A percentile compares a stretch with the other conserved stretches of the same genome.
Evolutionary conservation across 1,284 basidiomycete species (phyloP).

Genomic region (Xanthoconium separans): DNA sequence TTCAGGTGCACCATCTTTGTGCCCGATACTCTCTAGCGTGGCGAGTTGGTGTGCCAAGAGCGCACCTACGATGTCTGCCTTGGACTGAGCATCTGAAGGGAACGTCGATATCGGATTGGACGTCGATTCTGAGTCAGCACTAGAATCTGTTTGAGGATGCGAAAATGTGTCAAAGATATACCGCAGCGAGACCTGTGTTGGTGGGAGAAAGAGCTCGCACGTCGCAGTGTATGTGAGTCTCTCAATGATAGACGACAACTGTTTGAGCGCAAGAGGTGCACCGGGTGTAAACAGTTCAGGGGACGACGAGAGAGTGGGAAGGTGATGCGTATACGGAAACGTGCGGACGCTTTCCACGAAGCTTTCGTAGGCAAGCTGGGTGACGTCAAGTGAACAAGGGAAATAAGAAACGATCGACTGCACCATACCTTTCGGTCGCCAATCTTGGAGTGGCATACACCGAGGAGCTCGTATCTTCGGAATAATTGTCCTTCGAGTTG

Average conservation of each 20-base stretch:
- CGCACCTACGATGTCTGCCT: conserved; percentile 43
- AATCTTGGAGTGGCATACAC: conserved; percentile 69
- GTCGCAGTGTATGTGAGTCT: conserved; percentile 62
- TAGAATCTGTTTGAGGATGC: background rate
- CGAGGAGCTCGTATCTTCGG: conserved; percentile 77
- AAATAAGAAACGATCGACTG: background rate
- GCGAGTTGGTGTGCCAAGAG: conserved; percentile 62
- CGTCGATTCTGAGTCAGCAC: background rate
- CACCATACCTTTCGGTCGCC: conserved; percentile 62
- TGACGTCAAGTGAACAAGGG: conserved; percentile 8
- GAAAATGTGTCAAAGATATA: background rate
- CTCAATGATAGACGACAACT: conserved; percentile 60
- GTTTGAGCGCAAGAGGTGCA: conserved; percentile 42
- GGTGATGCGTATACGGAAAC: conserved; percentile 49
- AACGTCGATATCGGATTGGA: conserved; percentile 12
- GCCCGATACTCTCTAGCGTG: conserved; percentile 49
- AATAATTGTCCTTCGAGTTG: conserved; percentile 63
- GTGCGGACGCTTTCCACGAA: conserved; percentile 51
- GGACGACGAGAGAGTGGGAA: conserved; percentile 28
- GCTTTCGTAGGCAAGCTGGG: conserved; percentile 58
- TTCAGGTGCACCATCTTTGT: conserved; percentile 52
- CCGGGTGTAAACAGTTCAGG: conserved; percentile 33
- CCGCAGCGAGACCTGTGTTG: conserved; percentile 38
- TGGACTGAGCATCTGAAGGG: conserved; percentile 12
- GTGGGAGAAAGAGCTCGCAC: conserved; percentile 58